phyloP scores from a whole-genome alignment of 73 alveolate species.

The Symbiodinium natans region DNA sequence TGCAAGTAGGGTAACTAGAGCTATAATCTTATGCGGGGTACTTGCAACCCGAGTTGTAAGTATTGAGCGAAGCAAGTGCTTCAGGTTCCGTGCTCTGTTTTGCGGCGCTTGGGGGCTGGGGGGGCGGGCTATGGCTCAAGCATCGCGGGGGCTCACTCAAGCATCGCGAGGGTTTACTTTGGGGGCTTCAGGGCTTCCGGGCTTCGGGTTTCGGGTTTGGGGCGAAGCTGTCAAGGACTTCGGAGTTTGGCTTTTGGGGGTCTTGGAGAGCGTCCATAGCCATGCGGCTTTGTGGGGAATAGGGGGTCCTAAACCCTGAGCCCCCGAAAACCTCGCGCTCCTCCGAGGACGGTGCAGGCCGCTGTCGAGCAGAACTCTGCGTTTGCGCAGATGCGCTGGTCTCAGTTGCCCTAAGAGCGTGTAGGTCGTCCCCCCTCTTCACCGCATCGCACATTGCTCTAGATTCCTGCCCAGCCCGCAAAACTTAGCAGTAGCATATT shows the following conservation, averaged over 20 bases:
- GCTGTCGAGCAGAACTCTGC: slow-evolving; percentile 87
- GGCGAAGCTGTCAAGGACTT: neutral
- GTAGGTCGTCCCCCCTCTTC: neutral
- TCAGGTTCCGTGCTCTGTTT: too few species aligned
- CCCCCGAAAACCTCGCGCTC: neutral
- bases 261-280: too few species aligned
- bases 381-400: slow-evolving; percentile 37
- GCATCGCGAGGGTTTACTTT: too few species aligned
- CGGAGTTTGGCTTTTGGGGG: neutral
- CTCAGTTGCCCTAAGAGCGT: neutral
- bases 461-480: neutral
- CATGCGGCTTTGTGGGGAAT: too few species aligned
- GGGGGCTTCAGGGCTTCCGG: neutral
- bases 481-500: neutral
- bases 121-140: too few species aligned
- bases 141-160: too few species aligned
- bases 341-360: slow-evolving; percentile 52
- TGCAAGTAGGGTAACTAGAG: too few species aligned
- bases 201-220: neutral
- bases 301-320: too few species aligned
- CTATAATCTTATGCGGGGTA: too few species aligned
- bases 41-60: too few species aligned
- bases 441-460: neutral
- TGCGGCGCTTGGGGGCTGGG: too few species aligned
- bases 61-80: too few species aligned